phyloP scores from a whole-genome alignment of 495 filamentous ascomycete genomes.

The Cryomyces minteri region DNA sequence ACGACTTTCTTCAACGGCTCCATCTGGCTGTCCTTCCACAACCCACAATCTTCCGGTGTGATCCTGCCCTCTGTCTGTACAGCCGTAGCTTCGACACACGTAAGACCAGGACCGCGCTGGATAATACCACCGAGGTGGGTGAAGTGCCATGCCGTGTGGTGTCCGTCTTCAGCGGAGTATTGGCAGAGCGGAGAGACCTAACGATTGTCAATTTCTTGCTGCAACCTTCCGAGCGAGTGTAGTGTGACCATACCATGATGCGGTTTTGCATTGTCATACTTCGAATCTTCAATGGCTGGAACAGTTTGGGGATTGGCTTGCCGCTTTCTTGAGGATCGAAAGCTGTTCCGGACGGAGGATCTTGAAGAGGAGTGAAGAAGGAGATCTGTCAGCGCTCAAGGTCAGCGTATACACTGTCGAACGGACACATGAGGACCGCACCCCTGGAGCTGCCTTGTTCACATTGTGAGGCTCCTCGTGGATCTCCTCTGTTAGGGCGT shows the following conservation, averaged over 20 bases:
- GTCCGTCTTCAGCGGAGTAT: conserved; percentile 48
- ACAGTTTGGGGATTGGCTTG: conserved; percentile 14
- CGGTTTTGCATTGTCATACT: conserved; percentile 56
- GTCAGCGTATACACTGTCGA: background rate
- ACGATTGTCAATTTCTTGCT: background rate
- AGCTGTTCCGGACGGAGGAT: conserved; percentile 45
- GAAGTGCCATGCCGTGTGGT: conserved; percentile 53
- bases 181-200: conserved; percentile 44
- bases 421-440: background rate
- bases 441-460: conserved; percentile 8
- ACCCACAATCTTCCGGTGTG: conserved; percentile 47
- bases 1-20: conserved; percentile 39
- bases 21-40: conserved; percentile 57
- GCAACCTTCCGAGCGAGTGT: conserved; percentile 22
- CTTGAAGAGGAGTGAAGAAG: conserved; percentile 51
- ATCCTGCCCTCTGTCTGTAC: conserved; percentile 54
- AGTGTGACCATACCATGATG: conserved; percentile 30
- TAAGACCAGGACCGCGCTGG: conserved; percentile 42
- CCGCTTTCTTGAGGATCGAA: conserved; percentile 31
- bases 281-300: conserved; percentile 31
- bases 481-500: background rate
- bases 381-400: no score
- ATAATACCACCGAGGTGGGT: conserved; percentile 43
- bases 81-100: conserved; percentile 50
- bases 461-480: conserved; percentile 4